Base-by-base conservation (phyloP, 176 grass and related monocot species). In the Rhynchospora pubera region DNA sequence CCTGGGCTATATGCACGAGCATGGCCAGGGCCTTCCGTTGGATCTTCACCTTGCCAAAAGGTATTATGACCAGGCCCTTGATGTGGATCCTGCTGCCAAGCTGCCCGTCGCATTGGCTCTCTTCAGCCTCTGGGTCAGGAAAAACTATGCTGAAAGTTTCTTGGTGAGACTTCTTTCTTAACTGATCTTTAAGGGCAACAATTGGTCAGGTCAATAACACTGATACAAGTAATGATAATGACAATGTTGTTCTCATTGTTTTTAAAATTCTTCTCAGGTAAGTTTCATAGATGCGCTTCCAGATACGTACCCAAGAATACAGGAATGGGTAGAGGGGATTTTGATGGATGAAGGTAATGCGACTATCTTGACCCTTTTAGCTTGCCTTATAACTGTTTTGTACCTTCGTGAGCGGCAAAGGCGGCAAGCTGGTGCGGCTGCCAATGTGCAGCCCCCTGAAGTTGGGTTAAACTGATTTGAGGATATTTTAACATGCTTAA, bases 1-100 rank as follows among this genome's bases (percentile, higher is more conserved):
- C 75, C 84, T 95, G 57, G 96, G 96, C 15, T 96, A 95, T 82
- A 96, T 99, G 97, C 91, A 99, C 90, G 93, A 96, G 81, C 93
- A 96, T 66, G 93, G 93, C 16, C 89, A 93, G 48, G 96, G 96
- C 80, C 91, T 99, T 83, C 87, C 93, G 32, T 83, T 93, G 86
- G 93, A 99, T 93, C 62, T 99, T 74, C 91, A 96, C 79, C 79
- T 96, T 67, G 97, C 93, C 65, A 99, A 99, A 89, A 79, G 93
- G 80, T 95, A 99, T 79, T 99, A 99, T 85, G 97, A 93, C 90
- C 91, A 96, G 64, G 97, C 93, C 26, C 85, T 95, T 77, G 69
- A 73, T 32, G 82, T 91, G 71, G 93, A 99, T 85, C 9, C 89
- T 77, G 70, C 86, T 57, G 97, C 91, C 23, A 93, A 85, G 65